Base-by-base conservation (phyloP, 2,329 filamentous ascomycete species). In the Metarhizium robertsii region DNA sequence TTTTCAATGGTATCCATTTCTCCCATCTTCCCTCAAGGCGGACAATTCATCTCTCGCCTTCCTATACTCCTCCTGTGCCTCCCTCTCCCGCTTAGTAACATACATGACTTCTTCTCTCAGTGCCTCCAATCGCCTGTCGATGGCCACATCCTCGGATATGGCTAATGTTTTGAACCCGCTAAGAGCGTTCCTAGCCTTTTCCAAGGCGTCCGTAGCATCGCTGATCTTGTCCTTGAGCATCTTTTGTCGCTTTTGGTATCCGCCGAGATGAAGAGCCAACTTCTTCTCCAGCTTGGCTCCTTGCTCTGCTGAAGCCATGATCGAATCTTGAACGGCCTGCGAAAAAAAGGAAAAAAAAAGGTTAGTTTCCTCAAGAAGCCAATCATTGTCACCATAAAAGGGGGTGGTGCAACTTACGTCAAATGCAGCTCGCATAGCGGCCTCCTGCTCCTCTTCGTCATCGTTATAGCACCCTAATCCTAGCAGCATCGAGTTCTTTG, bases 271-370 rank as follows among this genome's bases (percentile, higher is more conserved):
- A 54, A 95, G 78, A 0, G 79, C 78, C n/a, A 99, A 81, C 72
- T 94, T 96, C 80, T 96, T 96, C 72, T 97, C 92, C 1, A 95
- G 76, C 71, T 92, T 95, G 67, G 90, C 90, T 54, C 88, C 89
- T 56, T 86, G 81, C 62, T 92, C 86, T 2, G 92, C 94, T 0
- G 85, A 84, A 2, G 80, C 75, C 62, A 88, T 79, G 59, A 96
- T 87, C 7, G 80, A 77, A 50, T 88, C 81, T 70, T 94, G 88
- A 2, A 91, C 80, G 49, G 79, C 79, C 85, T 88, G 55, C 18
- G 32, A 11, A 34, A 11, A 5, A 11, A 1, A 34, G 6, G 32
- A 1, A 5, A 10, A 34, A 34, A 34, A 34, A 34, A 34, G 13
- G n/a, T 13, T 14, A 34, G 29, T n/a, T 14, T 8, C 40, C 6